Conservation (phyloP, 2,329 filamentous ascomycete genomes). For the Aspergillus eucalypticola region DNA sequence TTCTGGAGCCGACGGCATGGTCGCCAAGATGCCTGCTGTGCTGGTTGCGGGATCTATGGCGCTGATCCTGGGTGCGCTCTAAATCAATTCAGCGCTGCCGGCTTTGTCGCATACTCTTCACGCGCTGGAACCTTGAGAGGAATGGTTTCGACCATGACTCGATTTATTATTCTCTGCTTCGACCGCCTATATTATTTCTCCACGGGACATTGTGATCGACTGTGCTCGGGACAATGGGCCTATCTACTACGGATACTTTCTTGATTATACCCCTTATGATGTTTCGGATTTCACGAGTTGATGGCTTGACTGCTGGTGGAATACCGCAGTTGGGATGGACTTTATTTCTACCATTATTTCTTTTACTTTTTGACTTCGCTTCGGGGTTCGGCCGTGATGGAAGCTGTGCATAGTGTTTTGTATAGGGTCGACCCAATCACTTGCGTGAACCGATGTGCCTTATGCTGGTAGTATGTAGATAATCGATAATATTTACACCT, state of each 20-base stretch:
- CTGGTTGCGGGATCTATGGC: slow-evolving; percentile 42
- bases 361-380: not conserved
- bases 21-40: slow-evolving; percentile 31
- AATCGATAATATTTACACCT: not conserved
- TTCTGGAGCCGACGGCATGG: slow-evolving; percentile 21
- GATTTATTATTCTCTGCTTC: slow-evolving; percentile 23
- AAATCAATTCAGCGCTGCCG: slow-evolving; percentile 17
- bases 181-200: slow-evolving; percentile 8
- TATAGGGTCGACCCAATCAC: slow-evolving; percentile 6
- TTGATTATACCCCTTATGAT: slow-evolving; percentile 33
- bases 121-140: not conserved
- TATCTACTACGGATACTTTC: slow-evolving; percentile 26
- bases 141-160: not conserved
- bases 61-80: slow-evolving; percentile 39
- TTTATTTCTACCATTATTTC: not conserved
- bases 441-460: too few relatives aligned
- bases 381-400: slow-evolving; percentile 1
- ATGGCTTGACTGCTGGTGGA: slow-evolving; percentile 23
- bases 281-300: slow-evolving; percentile 31
- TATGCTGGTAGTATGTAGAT: too few relatives aligned
- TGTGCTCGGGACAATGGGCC: slow-evolving; percentile 10
- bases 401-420: slow-evolving; percentile 9
- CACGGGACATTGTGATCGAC: slow-evolving; percentile 2
- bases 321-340: slow-evolving; percentile 6
- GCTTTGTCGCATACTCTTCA: not conserved